These are phyloP conservation scores for Fraxinus paxiana DNA, from an alignment of 305 asterid genomes.

Conservation along the genomic window DNA sequence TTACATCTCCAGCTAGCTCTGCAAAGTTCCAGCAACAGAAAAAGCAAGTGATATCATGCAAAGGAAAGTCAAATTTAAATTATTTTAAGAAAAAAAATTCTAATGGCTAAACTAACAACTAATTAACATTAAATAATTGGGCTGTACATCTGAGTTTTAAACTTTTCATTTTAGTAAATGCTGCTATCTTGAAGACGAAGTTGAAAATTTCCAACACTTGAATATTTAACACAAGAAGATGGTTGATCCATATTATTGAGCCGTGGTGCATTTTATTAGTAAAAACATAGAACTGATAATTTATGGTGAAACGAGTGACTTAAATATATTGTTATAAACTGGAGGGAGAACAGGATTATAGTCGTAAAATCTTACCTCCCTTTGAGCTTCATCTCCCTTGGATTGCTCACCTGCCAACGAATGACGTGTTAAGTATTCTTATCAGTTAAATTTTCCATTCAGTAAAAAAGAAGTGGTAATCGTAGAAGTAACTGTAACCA, in stretches of 20 bases:
- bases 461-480: not conserved
- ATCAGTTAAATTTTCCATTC: not conserved
- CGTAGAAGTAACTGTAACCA: not conserved
- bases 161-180: not conserved
- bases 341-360: not conserved
- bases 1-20: constrained; percentile 38
- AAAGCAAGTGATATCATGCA: not conserved
- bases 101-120: not conserved
- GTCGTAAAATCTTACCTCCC: constrained; percentile 36
- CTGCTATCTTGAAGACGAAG: not conserved
- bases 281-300: not conserved
- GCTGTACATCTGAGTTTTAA: not conserved
- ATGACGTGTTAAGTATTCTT: not conserved
- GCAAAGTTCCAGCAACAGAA: constrained; percentile 6
- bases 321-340: not conserved
- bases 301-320: not conserved
- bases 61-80: not conserved
- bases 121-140: not conserved
- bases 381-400: constrained; percentile 46
- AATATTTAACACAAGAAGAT: not conserved
- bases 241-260: not conserved
- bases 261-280: not conserved
- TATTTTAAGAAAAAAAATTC: not conserved
- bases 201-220: not conserved
- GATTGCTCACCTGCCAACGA: constrained; percentile 55